These are phyloP conservation scores for Kwoniella newhampshirensis DNA, from an alignment of 768 basidiomycete genomes.

Conservation along the genomic window DNA sequence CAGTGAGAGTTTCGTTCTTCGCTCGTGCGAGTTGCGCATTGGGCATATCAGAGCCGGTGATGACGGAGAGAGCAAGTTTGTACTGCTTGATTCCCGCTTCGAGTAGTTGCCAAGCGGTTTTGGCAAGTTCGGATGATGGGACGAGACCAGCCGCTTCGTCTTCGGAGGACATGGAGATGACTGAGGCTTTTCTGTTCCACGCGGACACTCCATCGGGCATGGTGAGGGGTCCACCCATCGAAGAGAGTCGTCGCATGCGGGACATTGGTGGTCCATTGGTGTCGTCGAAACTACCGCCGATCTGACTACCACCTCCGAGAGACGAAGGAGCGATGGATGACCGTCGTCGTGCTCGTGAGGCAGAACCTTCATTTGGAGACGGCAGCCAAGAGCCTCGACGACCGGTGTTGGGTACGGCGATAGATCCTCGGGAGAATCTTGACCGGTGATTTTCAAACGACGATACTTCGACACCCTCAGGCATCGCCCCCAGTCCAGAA, in stretches of 20 bases:
- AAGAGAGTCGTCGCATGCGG: conserved; percentile 32
- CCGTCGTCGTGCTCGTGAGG: conserved; percentile 5
- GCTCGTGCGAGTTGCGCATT: conserved; percentile 36
- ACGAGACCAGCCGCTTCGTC: conserved; percentile 31
- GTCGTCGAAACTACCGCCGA: not conserved
- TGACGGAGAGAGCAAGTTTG: conserved; percentile 48
- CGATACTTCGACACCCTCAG: conserved; percentile 21
- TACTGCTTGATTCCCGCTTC: conserved; percentile 48
- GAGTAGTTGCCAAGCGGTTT: conserved; percentile 48
- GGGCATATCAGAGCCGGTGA: conserved; percentile 39
- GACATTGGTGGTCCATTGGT: conserved; percentile 2
- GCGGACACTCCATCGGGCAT: conserved; percentile 46
- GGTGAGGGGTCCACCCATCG: conserved; percentile 33
- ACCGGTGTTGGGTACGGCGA: conserved; percentile 16
- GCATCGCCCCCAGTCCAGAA: conserved; percentile 23
- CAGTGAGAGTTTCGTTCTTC: conserved; percentile 42
- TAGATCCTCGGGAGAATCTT: conserved; percentile 14
- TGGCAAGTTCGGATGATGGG: conserved; percentile 42
- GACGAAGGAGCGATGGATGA: conserved; percentile 11
- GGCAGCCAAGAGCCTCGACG: conserved; percentile 45
- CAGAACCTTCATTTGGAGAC: not conserved
- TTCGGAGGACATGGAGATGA: conserved; percentile 39
- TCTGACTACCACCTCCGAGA: not conserved
- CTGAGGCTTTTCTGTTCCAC: conserved; percentile 49
- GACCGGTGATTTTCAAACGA: conserved; percentile 20